Base-by-base conservation (phyloP, 768 basidiomycete genomes). In the Polyporus arcularius region DNA sequence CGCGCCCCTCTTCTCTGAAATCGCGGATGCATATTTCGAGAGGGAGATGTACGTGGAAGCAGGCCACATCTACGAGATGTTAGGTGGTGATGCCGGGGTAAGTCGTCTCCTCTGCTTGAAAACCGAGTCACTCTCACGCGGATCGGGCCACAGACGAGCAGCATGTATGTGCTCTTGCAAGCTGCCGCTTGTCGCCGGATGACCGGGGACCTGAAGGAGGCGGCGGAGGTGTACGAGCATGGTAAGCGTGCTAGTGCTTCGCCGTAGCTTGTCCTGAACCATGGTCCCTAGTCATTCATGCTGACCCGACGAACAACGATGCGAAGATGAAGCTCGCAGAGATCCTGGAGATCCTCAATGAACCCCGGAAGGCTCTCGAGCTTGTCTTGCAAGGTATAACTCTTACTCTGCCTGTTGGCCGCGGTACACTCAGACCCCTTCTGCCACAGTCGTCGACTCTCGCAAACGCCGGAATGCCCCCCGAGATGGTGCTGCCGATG, bases 321-420 rank as follows among this genome's bases (percentile, higher is more conserved):
- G 89, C 88, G 30, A 94, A 94, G 72, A 87, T 96, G 83, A 90
- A 92, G 63, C 81, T 98, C 0, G 96, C 96, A 0, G 92, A 92
- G 64, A 85, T 95, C 14, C 92, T 94, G 64, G 96, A 99, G 72
- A 86, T 92, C 11, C 75, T 89, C 64, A 86, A 89, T 46, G 85
- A 94, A 63, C 86, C 90, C 1, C 79, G 86, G 15, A 89, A 89
- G 68, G 96, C 96, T 0, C 79, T 97, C 0, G 87, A 90, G 7
- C 75, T 97, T 0, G 89, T 96, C 14, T 88, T 88, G 53, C 83
- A 94, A 83, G 93, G 95, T 92, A 63, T 4, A 74, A 28, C 10
- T 32, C 18, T 40, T n/a, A 32, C 39, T 6, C 38, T 32, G 7
- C n/a, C 2, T 6, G 26, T 8, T 38, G 43, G n/a, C 15, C 12